Percentiles rank a stretch among this genome's conserved stretches.
Conservation (phyloP, 495 filamentous ascomycete species). For the Penicillium cosmopolitanum region DNA sequence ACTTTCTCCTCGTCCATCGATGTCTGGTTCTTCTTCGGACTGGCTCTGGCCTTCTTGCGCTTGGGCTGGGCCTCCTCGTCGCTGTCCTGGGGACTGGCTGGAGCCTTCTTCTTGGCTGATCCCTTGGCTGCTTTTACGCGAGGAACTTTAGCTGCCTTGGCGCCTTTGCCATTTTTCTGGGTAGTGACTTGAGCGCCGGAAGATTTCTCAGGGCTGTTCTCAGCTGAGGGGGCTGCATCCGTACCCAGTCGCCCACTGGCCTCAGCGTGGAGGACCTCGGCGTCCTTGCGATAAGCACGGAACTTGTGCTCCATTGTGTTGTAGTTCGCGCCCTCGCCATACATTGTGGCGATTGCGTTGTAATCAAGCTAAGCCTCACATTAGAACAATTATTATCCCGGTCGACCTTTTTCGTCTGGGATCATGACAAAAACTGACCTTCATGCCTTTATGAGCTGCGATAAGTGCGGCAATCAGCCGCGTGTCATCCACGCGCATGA, state of each 20-base stretch:
- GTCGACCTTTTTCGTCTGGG: neutral
- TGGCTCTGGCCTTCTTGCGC: neutral
- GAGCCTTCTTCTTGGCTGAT: neutral
- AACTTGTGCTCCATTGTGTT: slow-evolving; percentile 11
- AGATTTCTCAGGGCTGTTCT: neutral
- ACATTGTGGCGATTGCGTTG: slow-evolving; percentile 5
- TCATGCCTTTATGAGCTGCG: neutral
- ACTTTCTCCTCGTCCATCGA: neutral
- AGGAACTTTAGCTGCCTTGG: neutral
- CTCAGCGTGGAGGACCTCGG: slow-evolving; percentile 7
- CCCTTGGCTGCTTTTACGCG: neutral
- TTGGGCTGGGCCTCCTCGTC: neutral
- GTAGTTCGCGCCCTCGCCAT: slow-evolving; percentile 14
- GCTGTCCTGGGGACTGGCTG: neutral
- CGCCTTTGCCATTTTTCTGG: neutral
- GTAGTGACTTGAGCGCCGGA: neutral
- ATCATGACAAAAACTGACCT: neutral
- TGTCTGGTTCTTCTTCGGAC: neutral
- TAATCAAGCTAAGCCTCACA: slow-evolving; percentile 8
- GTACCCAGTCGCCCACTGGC: neutral
- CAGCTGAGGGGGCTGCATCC: neutral
- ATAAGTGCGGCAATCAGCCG: neutral
- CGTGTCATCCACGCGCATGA: neutral
- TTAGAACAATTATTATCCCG: neutral
- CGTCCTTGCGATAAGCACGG: slow-evolving; percentile 3